These are phyloP conservation scores for Thelonectria rubi DNA, from an alignment of 2,329 filamentous ascomycete genomes.

Conservation along the genomic window DNA sequence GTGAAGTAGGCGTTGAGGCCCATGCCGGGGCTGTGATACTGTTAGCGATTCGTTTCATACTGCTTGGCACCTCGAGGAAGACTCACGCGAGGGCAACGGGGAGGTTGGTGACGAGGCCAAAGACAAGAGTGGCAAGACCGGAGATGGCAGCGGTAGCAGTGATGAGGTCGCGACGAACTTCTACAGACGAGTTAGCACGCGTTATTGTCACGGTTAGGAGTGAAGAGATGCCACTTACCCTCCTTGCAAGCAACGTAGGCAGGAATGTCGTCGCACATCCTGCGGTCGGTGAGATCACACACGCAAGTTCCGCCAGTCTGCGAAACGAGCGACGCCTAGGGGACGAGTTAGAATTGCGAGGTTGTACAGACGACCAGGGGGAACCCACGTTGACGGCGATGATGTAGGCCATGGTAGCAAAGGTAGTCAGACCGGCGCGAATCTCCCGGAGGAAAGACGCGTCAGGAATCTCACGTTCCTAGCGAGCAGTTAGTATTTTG, in stretches of 20 bases:
- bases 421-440: slow-evolving; percentile 81
- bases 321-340: slow-evolving; percentile 75
- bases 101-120: slow-evolving; percentile 84
- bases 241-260: slow-evolving; percentile 58
- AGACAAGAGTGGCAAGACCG: slow-evolving; percentile 77
- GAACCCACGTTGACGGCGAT: slow-evolving; percentile 73
- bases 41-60: slow-evolving; percentile 11
- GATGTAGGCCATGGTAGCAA: slow-evolving; percentile 86
- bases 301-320: slow-evolving; percentile 81
- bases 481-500: neutral
- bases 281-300: slow-evolving; percentile 59
- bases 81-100: slow-evolving; percentile 59
- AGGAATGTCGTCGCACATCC: slow-evolving; percentile 59
- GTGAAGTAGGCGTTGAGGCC: slow-evolving; percentile 74
- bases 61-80: neutral
- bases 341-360: neutral
- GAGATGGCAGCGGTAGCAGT: slow-evolving; percentile 85
- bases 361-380: neutral
- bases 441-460: slow-evolving; percentile 80
- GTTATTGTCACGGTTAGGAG: neutral
- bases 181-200: slow-evolving; percentile 39
- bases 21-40: slow-evolving; percentile 65
- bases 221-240: slow-evolving; percentile 45
- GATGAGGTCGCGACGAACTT: slow-evolving; percentile 78
- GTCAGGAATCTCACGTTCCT: slow-evolving; percentile 74